A percentile compares a stretch with the other conserved stretches of the same genome.
phyloP scores from a whole-genome alignment of 2,329 filamentous ascomycete genomes.

The Microdochium nivale region DNA sequence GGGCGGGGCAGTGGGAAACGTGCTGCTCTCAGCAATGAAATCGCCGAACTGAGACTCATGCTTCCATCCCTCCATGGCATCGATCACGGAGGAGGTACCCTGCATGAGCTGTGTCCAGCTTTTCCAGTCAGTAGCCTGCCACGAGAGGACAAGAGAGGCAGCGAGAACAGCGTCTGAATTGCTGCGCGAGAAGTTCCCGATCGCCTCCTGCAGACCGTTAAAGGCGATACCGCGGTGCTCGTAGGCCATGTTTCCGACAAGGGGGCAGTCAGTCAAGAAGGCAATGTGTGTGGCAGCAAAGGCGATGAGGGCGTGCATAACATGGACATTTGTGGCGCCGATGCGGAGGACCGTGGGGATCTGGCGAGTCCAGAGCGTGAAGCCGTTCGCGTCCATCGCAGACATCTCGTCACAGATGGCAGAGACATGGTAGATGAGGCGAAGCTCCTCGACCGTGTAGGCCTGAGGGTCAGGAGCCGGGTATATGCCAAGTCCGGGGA shows the following conservation, averaged over 20 bases:
- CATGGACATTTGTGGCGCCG: constrained; percentile 73
- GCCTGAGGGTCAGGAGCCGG: constrained; percentile 64
- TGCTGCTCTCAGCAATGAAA: constrained; percentile 73
- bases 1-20: constrained; percentile 57
- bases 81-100: constrained; percentile 80
- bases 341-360: constrained; percentile 87
- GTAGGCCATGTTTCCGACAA: constrained; percentile 82
- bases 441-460: constrained; percentile 70
- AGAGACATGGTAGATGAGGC: constrained; percentile 84
- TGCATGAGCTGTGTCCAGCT: constrained; percentile 54
- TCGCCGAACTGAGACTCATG: constrained; percentile 80
- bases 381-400: constrained; percentile 66
- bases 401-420: constrained; percentile 78
- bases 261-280: constrained; percentile 76
- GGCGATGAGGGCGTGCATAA: constrained; percentile 87
- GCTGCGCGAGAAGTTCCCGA: constrained; percentile 72
- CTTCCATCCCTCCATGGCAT: constrained; percentile 87
- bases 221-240: constrained; percentile 81
- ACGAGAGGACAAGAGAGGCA: constrained; percentile 83
- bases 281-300: constrained; percentile 94
- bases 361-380: constrained; percentile 87
- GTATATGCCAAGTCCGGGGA: constrained; percentile 70
- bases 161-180: constrained; percentile 90
- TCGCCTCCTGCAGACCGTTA: constrained; percentile 80
- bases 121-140: constrained; percentile 95